Percentiles rank a stretch among this genome's conserved stretches.
Evolutionary conservation across 2,329 filamentous ascomycete species (phyloP).

Genomic region (Aspergillus fumigatus): DNA sequence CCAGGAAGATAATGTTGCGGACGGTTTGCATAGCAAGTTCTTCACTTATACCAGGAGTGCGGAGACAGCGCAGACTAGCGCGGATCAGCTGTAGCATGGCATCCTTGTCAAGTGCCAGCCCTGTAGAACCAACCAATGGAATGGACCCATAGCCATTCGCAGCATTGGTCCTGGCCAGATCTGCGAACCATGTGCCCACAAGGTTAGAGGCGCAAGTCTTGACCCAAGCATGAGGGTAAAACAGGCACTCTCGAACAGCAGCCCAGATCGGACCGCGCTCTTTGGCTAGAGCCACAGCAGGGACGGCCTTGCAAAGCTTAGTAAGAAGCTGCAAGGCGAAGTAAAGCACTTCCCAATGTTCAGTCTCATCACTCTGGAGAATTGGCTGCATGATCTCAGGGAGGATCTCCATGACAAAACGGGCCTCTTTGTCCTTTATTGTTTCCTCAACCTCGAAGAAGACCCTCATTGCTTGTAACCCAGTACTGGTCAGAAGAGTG

Average conservation of each 20-base stretch:
- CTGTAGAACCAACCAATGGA: constrained; percentile 65
- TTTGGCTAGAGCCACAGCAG: constrained; percentile 58
- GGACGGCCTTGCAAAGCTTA: constrained; percentile 63
- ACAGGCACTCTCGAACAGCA: constrained; percentile 62
- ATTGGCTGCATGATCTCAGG: constrained; percentile 51
- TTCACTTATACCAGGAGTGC: constrained; percentile 62
- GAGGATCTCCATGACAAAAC: constrained; percentile 52
- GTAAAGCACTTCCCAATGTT: constrained; percentile 66
- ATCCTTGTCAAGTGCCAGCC: constrained; percentile 61
- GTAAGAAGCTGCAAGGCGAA: constrained; percentile 66
- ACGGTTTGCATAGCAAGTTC: constrained; percentile 72
- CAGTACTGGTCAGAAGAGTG: constrained; percentile 63
- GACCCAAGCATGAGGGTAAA: constrained; percentile 67
- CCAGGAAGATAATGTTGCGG: constrained; percentile 79
- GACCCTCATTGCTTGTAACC: constrained; percentile 74
- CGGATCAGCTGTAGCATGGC: constrained; percentile 59
- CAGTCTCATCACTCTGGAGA: constrained; percentile 48
- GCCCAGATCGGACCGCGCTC: constrained; percentile 66
- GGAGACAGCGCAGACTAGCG: constrained; percentile 56
- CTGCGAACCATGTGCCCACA: constrained; percentile 70
- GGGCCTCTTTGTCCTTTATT: constrained; percentile 64
- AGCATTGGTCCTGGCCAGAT: constrained; percentile 65
- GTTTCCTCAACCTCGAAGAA: constrained; percentile 70
- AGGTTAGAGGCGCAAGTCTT: constrained; percentile 73
- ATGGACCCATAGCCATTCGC: constrained; percentile 50